Percentiles rank a stretch among this genome's conserved stretches.
These are phyloP conservation scores for Vitis hybrid DNA, from an alignment of 177 flowering plant species.

Conservation along the genomic window DNA sequence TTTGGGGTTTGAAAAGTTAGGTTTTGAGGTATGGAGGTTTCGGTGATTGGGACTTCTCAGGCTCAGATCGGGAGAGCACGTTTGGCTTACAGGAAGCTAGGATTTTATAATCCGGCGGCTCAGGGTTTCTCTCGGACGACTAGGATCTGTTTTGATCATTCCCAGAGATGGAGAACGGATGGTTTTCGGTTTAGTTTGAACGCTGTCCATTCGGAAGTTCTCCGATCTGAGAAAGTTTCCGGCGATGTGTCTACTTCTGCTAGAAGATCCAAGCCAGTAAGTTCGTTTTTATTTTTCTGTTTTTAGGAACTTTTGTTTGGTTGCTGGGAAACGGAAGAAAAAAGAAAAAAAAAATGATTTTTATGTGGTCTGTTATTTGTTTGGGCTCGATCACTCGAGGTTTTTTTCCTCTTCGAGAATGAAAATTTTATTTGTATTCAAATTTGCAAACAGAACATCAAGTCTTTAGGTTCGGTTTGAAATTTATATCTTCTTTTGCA, in stretches of 20 bases:
- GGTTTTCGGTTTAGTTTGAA: constrained; percentile 32
- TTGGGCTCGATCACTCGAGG: not conserved
- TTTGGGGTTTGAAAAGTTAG: no score
- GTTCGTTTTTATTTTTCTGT: constrained; percentile 5
- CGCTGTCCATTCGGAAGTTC: constrained; percentile 30
- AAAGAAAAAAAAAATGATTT: not conserved
- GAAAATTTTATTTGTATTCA: no score
- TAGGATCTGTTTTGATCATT: constrained; percentile 28
- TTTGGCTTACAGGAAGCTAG: constrained; percentile 23
- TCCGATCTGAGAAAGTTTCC: constrained; percentile 18
- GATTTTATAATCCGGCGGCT: constrained; percentile 21
- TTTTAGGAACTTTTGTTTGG: not conserved
- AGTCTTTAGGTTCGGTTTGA: no score
- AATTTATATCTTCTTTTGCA: no score
- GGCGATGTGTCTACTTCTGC: constrained; percentile 1
- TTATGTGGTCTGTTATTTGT: not conserved
- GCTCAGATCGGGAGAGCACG: constrained; percentile 31
- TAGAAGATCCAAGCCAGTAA: constrained; percentile 35
- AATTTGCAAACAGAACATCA: no score
- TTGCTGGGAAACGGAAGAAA: no score
- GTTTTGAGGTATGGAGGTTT: constrained; percentile 51
- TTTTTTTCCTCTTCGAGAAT: no score
- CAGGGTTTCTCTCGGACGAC: constrained; percentile 16
- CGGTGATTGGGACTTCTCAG: constrained; percentile 60
- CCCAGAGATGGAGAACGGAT: constrained; percentile 28